Conservation (phyloP, 2,329 filamentous ascomycete genomes). For the Sarocladium kiliense region DNA sequence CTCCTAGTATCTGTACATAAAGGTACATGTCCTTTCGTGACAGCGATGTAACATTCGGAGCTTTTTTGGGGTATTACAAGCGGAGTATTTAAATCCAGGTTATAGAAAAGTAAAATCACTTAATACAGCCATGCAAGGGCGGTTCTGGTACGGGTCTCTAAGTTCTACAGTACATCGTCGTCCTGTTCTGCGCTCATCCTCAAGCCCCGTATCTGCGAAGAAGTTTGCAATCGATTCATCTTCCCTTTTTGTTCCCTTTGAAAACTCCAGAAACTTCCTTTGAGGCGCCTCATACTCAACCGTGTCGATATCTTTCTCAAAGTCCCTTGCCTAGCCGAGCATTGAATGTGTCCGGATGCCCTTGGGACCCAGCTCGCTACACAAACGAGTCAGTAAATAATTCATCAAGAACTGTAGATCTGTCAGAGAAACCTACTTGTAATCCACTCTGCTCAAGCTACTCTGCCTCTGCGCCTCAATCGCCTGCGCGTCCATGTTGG, state of each 20-base stretch:
- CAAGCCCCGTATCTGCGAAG: too few species aligned
- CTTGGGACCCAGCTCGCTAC: constrained; percentile 50
- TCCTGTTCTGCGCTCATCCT: too few species aligned
- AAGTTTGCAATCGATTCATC: not conserved
- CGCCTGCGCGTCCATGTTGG: constrained; percentile 47
- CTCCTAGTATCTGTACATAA: not conserved
- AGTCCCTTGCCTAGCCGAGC: constrained; percentile 31
- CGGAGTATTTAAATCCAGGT: not conserved
- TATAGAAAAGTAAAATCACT: not conserved
- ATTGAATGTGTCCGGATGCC: constrained; percentile 49
- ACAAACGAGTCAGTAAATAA: not conserved
- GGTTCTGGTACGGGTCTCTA: not conserved
- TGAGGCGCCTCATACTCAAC: not conserved
- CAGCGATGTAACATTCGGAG: too few species aligned
- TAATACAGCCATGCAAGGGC: not conserved
- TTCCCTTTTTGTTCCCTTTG: not conserved
- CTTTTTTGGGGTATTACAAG: too few species aligned
- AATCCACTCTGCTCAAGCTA: constrained; percentile 54
- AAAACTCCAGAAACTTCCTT: constrained; percentile 6
- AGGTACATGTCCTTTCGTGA: not conserved
- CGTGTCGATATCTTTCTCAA: not conserved
- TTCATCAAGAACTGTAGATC: too few species aligned
- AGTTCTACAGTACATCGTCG: constrained; percentile 3
- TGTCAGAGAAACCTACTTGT: constrained; percentile 52
- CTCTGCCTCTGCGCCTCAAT: constrained; percentile 49